phyloP scores from a whole-genome alignment of 169 alveolate genomes.

The Plasmodium fragile region DNA sequence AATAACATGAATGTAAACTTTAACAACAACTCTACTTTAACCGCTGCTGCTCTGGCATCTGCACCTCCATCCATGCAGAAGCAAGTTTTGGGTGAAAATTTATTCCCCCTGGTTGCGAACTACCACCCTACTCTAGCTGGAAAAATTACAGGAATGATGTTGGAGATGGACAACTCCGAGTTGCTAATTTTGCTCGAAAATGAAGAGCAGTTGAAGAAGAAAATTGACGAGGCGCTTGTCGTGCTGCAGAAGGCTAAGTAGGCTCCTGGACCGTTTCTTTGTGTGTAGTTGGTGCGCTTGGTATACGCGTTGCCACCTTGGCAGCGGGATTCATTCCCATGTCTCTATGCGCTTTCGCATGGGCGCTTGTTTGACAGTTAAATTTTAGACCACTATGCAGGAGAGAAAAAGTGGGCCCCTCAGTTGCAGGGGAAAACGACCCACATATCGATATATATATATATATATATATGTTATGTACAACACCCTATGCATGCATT shows the following conservation, averaged over 20 bases:
- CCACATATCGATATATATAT: background rate
- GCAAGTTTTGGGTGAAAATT: slow-evolving; percentile 95
- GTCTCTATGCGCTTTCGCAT: background rate
- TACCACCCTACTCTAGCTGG: slow-evolving; percentile 95
- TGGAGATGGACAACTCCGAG: slow-evolving; percentile 96
- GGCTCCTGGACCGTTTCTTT: no score
- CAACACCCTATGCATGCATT: background rate
- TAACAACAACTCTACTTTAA: slow-evolving; percentile 79
- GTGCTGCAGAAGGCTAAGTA: slow-evolving; percentile 90
- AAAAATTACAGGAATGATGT: slow-evolving; percentile 96
- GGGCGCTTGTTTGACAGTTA: background rate
- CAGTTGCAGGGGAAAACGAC: background rate
- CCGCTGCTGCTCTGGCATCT: slow-evolving; percentile 89
- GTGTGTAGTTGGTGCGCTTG: background rate
- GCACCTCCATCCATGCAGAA: slow-evolving; percentile 93
- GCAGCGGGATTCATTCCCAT: background rate
- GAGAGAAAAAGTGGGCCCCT: background rate
- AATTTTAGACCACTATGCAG: background rate
- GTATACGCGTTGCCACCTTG: background rate
- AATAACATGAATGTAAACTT: slow-evolving; percentile 65
- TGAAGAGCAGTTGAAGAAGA: slow-evolving; percentile 92
- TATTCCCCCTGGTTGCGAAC: slow-evolving; percentile 93
- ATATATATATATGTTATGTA: background rate
- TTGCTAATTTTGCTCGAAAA: slow-evolving; percentile 91
- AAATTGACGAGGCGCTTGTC: slow-evolving; percentile 93